A percentile compares a stretch with the other conserved stretches of the same genome.
Evolutionary conservation across 306 rosid species (phyloP).

Genomic region (Abrus pulchellus): DNA sequence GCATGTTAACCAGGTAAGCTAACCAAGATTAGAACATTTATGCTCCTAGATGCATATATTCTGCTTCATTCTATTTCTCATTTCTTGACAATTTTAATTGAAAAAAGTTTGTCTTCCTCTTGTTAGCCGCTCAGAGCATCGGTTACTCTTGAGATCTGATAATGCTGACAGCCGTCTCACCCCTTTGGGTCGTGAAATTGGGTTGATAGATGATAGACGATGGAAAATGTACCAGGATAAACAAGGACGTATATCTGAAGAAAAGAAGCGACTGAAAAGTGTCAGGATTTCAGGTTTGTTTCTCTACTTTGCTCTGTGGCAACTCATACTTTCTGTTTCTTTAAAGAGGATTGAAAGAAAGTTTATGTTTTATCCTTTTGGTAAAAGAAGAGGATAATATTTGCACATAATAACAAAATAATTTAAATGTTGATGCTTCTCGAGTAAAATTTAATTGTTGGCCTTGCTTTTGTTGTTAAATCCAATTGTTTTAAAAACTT

Average conservation of each 20-base stretch:
- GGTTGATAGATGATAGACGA: slow-evolving; percentile 91
- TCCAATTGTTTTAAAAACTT: not conserved
- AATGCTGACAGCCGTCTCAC: slow-evolving; percentile 98
- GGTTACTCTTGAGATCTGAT: slow-evolving; percentile 92
- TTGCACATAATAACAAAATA: not conserved
- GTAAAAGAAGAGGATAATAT: slow-evolving; percentile 13
- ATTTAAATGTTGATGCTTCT: not conserved
- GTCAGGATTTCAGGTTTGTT: slow-evolving; percentile 81
- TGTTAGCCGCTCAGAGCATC: slow-evolving; percentile 96
- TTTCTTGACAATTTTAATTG: slow-evolving; percentile 23
- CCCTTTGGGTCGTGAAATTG: slow-evolving; percentile 91
- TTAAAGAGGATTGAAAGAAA: slow-evolving; percentile 30
- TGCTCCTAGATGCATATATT: slow-evolving; percentile 36
- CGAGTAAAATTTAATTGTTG: slow-evolving; percentile 12
- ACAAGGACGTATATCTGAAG: slow-evolving; percentile 83
- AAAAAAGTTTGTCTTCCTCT: slow-evolving; percentile 31
- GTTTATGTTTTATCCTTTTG: slow-evolving; percentile 31
- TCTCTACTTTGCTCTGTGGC: slow-evolving; percentile 22
- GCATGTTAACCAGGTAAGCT: slow-evolving; percentile 58
- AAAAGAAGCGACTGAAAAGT: slow-evolving; percentile 86
- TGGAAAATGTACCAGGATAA: slow-evolving; percentile 93
- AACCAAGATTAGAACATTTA: slow-evolving; percentile 23
- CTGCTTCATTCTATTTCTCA: slow-evolving; percentile 16
- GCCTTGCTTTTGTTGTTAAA: slow-evolving; percentile 14
- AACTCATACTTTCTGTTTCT: slow-evolving; percentile 33